Percentiles rank a stretch among this genome's conserved stretches.
phyloP scores from a whole-genome alignment of 306 rosid species.

The Pyrus bretschneideri region DNA sequence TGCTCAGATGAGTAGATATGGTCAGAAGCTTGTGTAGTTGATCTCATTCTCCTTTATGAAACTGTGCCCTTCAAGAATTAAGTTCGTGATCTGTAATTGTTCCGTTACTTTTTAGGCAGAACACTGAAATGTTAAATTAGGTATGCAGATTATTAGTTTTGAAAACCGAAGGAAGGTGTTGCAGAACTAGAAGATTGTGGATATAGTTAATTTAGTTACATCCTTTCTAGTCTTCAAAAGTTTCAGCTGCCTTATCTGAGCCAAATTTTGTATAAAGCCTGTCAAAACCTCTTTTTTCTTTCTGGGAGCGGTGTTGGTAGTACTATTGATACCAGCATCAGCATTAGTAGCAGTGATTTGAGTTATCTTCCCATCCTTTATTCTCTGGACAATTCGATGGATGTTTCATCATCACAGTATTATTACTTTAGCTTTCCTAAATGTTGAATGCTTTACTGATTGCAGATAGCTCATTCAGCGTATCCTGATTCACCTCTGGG shows the following conservation, averaged over 20 bases:
- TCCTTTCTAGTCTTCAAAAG: neutral
- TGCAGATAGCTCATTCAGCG: constrained; percentile 68
- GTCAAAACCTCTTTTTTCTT: neutral
- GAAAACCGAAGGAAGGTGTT: neutral
- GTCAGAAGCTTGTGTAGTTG: neutral
- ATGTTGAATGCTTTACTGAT: constrained; percentile 11
- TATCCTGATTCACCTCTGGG: constrained; percentile 94
- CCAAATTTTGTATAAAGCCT: neutral
- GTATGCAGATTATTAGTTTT: neutral
- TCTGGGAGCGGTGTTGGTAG: neutral
- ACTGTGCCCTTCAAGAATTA: neutral
- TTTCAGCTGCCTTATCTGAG: neutral
- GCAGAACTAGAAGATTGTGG: neutral
- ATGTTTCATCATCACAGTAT: neutral
- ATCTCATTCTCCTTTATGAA: neutral
- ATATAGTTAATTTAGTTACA: neutral
- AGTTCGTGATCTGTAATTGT: neutral
- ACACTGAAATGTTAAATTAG: neutral
- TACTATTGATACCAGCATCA: neutral
- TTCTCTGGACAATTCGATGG: neutral
- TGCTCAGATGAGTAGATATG: neutral
- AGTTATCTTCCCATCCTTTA: neutral
- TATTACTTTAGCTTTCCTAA: neutral
- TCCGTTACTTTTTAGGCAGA: neutral
- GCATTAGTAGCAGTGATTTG: neutral